Conservation (phyloP, 2,329 filamentous ascomycete genomes). For the Phoma sp. region DNA sequence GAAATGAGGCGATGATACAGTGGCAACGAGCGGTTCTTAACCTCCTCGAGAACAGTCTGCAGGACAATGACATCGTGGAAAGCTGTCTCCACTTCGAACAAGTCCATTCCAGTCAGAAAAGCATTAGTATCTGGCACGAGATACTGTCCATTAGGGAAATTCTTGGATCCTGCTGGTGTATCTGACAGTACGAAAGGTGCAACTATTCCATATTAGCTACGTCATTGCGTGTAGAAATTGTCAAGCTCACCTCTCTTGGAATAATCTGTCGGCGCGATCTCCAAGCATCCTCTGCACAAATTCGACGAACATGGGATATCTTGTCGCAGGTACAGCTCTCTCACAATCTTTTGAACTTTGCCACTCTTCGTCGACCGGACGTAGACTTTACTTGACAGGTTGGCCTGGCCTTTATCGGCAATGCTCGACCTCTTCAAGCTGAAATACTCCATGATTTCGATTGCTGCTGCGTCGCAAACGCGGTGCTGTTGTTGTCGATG, state of each 20-base stretch:
- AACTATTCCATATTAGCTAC: slow-evolving; percentile 57
- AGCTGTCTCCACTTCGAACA: slow-evolving; percentile 88
- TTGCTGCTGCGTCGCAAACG: slow-evolving; percentile 7
- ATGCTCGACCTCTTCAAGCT: slow-evolving; percentile 65
- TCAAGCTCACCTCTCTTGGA: slow-evolving; percentile 69
- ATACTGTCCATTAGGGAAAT: slow-evolving; percentile 88
- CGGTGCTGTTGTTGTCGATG: slow-evolving; percentile 10
- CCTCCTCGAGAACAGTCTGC: slow-evolving; percentile 94
- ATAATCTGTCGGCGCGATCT: slow-evolving; percentile 78
- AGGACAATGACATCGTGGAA: slow-evolving; percentile 98
- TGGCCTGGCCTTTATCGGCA: slow-evolving; percentile 65
- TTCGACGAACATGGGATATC: slow-evolving; percentile 97
- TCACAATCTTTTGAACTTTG: slow-evolving; percentile 98
- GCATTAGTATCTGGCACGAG: slow-evolving; percentile 96
- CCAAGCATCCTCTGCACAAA: slow-evolving; percentile 78
- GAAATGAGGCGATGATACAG: slow-evolving; percentile 92
- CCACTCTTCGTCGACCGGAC: slow-evolving; percentile 93
- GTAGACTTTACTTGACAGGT: slow-evolving; percentile 93
- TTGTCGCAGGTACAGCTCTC: slow-evolving; percentile 92
- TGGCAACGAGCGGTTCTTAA: slow-evolving; percentile 90
- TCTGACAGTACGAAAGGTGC: slow-evolving; percentile 87
- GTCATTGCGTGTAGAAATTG: slow-evolving; percentile 13
- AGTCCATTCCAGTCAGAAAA: slow-evolving; percentile 92
- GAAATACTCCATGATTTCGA: slow-evolving; percentile 43
- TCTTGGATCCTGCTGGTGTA: slow-evolving; percentile 80